Evolutionary conservation across 1,284 basidiomycete species (phyloP).

Genomic region (Naganishia sp.): DNA sequence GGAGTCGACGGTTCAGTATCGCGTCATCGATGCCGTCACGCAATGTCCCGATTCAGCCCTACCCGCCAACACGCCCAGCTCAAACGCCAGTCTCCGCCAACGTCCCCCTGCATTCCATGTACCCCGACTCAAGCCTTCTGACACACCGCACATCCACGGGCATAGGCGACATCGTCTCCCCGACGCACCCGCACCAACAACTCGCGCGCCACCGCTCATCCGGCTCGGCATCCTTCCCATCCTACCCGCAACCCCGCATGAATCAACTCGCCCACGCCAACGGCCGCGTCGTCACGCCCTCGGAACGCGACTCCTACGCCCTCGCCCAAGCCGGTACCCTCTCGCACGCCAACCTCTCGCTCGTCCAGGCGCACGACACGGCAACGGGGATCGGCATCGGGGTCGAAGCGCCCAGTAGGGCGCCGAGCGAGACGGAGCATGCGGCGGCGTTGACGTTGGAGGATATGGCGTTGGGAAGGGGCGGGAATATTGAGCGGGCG

Average conservation of each 20-base stretch:
- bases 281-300: slow-evolving; percentile 19
- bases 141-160: slow-evolving; percentile 19
- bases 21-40: slow-evolving; percentile 1
- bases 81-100: slow-evolving; percentile 9
- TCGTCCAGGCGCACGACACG: neutral
- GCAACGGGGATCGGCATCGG: slow-evolving; percentile 10
- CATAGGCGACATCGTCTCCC: slow-evolving; percentile 22
- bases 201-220: neutral
- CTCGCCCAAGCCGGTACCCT: neutral
- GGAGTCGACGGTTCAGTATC: slow-evolving; percentile 12
- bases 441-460: slow-evolving; percentile 31
- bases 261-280: slow-evolving; percentile 25
- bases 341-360: slow-evolving; percentile 8
- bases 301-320: slow-evolving; percentile 7
- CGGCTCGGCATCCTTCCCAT: neutral
- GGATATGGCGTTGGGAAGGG: slow-evolving; percentile 30
- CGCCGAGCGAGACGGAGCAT: slow-evolving; percentile 30
- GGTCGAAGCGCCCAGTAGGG: slow-evolving; percentile 18
- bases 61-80: neutral
- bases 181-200: neutral
- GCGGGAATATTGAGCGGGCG: slow-evolving; percentile 26
- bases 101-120: slow-evolving; percentile 20
- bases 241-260: slow-evolving; percentile 17
- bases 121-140: slow-evolving; percentile 18
- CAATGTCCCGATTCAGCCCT: neutral